Base-by-base conservation (phyloP, 768 basidiomycete species). In the Kwoniella botswanensis region DNA sequence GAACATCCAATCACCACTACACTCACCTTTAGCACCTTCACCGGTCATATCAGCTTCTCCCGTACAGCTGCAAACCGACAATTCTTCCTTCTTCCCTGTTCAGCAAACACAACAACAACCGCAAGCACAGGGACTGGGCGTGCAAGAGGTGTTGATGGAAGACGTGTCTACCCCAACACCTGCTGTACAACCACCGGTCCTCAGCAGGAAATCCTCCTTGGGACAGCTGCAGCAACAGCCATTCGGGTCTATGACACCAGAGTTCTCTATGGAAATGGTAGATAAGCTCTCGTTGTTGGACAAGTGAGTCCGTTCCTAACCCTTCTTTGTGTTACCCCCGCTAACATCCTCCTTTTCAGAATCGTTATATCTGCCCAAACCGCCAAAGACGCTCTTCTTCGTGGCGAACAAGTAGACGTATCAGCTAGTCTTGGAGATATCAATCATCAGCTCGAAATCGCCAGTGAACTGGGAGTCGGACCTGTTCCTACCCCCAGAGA, bases 251-350 rank as follows among this genome's bases (percentile, higher is more conserved):
- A 74, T 67, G 66, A 70, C 69, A 2, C 71, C 70, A 21, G 80
- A 78, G n/a, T 70, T 79, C 43, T 71, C 79, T 1, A 62, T 58
- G n/a, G 79, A 82, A 35, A 74, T 81, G 67, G 68, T 74, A 29
- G 79, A 83, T 21, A 81, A 83, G 71, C 57, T 82, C 22, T 74
- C 63, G 9, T 64, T 83, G 22, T 65, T 83, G 29, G 81, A 82
- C 29, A 76, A 76, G 81, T 82, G 64, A 74, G 80, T 78, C 3
- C 18, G 22, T 41, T 60, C 15, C 26, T 21, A 21, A 21, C 55
- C 22, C 46, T 41, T 64, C 62, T 41, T 6, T 63, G 7, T 9
- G 50, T 17, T 17, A 29, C 46, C 3, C 9, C n/a, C 35, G 65
- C 67, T 71, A 46, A 64, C 41, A 21, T 41, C 62, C 29, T 66